Percentiles rank a stretch among this genome's conserved stretches.
phyloP scores from a whole-genome alignment of 768 basidiomycete species.

The Amanita phalloides region DNA sequence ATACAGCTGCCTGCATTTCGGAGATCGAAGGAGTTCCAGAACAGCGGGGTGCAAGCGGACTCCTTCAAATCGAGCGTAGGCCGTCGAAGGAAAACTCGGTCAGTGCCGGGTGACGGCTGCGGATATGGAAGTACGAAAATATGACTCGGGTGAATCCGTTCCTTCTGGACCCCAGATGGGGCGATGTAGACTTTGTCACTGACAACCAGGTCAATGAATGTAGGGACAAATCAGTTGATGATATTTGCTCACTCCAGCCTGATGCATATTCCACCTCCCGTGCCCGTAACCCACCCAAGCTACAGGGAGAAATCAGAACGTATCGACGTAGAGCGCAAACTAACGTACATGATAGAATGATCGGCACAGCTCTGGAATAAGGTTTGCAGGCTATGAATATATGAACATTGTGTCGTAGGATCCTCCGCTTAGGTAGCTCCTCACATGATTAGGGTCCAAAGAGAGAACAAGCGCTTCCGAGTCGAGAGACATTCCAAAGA shows the following conservation, averaged over 20 bases:
- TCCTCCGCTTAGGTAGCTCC: conserved; percentile 10
- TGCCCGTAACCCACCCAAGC: conserved; percentile 90
- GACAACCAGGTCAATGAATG: not conserved
- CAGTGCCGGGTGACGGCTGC: conserved; percentile 51
- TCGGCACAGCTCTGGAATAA: conserved; percentile 78
- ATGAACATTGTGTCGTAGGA: conserved; percentile 2
- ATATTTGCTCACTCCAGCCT: conserved; percentile 41
- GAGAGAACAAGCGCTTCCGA: conserved; percentile 48
- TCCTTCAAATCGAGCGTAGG: conserved; percentile 68
- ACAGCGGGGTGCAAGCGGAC: conserved; percentile 81
- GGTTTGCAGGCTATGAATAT: conserved; percentile 66
- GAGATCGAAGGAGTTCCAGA: conserved; percentile 86
- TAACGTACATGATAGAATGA: conserved; percentile 56
- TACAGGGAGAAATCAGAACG: conserved; percentile 10
- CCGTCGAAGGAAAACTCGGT: conserved; percentile 69
- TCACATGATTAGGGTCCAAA: conserved; percentile 50
- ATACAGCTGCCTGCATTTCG: conserved; percentile 78
- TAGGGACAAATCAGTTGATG: not conserved
- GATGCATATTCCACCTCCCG: conserved; percentile 75
- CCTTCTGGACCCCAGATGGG: conserved; percentile 87
- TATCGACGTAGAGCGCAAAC: not conserved
- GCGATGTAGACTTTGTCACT: conserved; percentile 79
- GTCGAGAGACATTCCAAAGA: conserved; percentile 7
- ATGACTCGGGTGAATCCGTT: conserved; percentile 71
- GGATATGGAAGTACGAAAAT: conserved; percentile 85